Evolutionary conservation across 148 eudicot species (phyloP).

Genomic region (Linanthus parryae): DNA sequence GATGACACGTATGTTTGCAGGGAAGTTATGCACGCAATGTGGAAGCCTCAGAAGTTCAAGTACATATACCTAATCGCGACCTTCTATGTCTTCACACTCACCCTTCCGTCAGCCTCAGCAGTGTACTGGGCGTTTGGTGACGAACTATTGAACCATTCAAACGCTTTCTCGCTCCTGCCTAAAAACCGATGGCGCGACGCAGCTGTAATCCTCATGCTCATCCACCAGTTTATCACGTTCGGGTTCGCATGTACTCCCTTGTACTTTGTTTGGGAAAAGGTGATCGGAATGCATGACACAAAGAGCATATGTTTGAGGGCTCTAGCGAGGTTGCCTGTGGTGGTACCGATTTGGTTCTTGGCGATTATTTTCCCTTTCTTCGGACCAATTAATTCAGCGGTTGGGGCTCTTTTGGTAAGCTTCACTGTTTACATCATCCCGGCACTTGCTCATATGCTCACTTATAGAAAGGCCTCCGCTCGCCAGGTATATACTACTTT

Average conservation of each 20-base stretch:
- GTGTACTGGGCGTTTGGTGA: slow-evolving; percentile 26
- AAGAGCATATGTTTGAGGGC: slow-evolving; percentile 24
- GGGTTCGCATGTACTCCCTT: slow-evolving; percentile 24
- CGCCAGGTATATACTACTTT: slow-evolving; percentile 9
- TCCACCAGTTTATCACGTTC: slow-evolving; percentile 28
- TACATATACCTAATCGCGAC: slow-evolving; percentile 21
- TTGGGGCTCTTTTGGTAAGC: slow-evolving; percentile 26
- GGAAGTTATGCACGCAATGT: slow-evolving; percentile 29
- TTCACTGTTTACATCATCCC: slow-evolving; percentile 26
- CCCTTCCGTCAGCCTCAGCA: slow-evolving; percentile 22
- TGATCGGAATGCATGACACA: slow-evolving; percentile 21
- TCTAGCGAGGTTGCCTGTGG: slow-evolving; percentile 22
- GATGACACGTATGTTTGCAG: slow-evolving; percentile 2
- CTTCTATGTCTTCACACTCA: slow-evolving; percentile 20
- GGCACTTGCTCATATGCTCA: slow-evolving; percentile 22
- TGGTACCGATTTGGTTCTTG: slow-evolving; percentile 24
- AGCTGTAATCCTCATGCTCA: slow-evolving; percentile 26
- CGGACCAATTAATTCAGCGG: slow-evolving; percentile 25
- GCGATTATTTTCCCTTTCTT: slow-evolving; percentile 28
- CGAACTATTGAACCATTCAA: slow-evolving; percentile 20
- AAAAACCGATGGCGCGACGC: slow-evolving; percentile 17
- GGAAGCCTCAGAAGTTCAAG: slow-evolving; percentile 27
- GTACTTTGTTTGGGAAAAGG: slow-evolving; percentile 28
- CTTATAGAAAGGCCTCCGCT: slow-evolving; percentile 19
- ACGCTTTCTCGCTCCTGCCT: slow-evolving; percentile 23